Evolutionary conservation across 441 rosid species (phyloP).

Genomic region (Mallotus repandus): DNA sequence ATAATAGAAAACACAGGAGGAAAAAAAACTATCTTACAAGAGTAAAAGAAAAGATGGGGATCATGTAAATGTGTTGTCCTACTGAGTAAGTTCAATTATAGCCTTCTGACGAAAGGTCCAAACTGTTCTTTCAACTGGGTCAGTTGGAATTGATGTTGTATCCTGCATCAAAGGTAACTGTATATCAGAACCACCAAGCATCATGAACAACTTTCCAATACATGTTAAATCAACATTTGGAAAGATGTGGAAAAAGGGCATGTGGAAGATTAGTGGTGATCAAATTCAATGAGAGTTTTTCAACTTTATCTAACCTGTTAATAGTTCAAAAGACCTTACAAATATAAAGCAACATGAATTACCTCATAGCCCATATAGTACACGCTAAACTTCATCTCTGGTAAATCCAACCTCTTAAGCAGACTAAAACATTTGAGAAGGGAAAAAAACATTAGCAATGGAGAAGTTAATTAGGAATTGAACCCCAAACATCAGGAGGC

Average conservation of each 20-base stretch:
- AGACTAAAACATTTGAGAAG: conserved; percentile 43
- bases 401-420: conserved; percentile 85
- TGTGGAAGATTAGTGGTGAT: neutral
- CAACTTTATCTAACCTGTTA: neutral
- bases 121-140: conserved; percentile 69
- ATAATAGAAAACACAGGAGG: neutral
- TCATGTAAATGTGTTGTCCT: conserved; percentile 22
- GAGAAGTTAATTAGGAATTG: neutral
- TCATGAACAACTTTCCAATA: neutral
- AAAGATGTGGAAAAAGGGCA: neutral
- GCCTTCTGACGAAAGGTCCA: conserved; percentile 81
- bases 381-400: conserved; percentile 84
- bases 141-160: conserved; percentile 59
- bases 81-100: conserved; percentile 87
- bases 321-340: neutral
- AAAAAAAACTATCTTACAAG: neutral
- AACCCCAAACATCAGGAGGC: neutral
- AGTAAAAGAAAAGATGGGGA: neutral
- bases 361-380: conserved; percentile 93
- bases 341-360: neutral
- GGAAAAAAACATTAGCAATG: neutral
- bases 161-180: conserved; percentile 42
- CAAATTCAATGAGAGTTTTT: neutral
- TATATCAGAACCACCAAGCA: conserved; percentile 5
- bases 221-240: neutral